Percentiles rank a stretch among this genome's conserved stretches.
Evolutionary conservation across 2,329 filamentous ascomycete species (phyloP).

Genomic region (Paecilomyces niveus): DNA sequence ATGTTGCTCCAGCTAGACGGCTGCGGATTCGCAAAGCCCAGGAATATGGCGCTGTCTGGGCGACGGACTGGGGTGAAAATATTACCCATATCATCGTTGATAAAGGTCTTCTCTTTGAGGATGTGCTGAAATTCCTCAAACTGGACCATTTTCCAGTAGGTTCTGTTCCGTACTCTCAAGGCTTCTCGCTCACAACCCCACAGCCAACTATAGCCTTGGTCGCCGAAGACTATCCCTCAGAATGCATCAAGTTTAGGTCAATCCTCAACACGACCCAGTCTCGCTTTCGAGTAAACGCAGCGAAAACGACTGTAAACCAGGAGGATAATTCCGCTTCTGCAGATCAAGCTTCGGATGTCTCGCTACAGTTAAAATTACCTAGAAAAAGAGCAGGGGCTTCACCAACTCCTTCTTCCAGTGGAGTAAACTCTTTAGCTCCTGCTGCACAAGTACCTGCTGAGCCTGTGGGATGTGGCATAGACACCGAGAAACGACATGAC

Average conservation of each 20-base stretch:
- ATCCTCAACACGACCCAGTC: slow-evolving; percentile 53
- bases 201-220: slow-evolving; percentile 46
- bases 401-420: slow-evolving; percentile 10
- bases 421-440: slow-evolving; percentile 1
- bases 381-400: slow-evolving; percentile 10
- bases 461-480: not conserved
- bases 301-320: slow-evolving; percentile 7
- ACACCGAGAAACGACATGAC: slow-evolving; percentile 4
- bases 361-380: slow-evolving; percentile 22
- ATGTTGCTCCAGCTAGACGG: slow-evolving; percentile 59
- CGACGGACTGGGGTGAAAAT: slow-evolving; percentile 44
- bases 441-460: not conserved
- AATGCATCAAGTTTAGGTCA: slow-evolving; percentile 55
- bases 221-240: slow-evolving; percentile 60
- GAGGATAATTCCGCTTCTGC: slow-evolving; percentile 6
- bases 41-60: slow-evolving; percentile 69
- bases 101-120: slow-evolving; percentile 54
- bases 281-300: slow-evolving; percentile 38
- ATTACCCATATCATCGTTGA: slow-evolving; percentile 80
- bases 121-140: slow-evolving; percentile 55
- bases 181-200: slow-evolving; percentile 9
- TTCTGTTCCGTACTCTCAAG: slow-evolving; percentile 3
- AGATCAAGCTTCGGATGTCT: slow-evolving; percentile 6
- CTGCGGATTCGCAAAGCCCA: slow-evolving; percentile 67
- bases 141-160: slow-evolving; percentile 42